These are phyloP conservation scores for Rubia tinctorum DNA, from an alignment of 305 asterid genomes.

Conservation along the genomic window DNA sequence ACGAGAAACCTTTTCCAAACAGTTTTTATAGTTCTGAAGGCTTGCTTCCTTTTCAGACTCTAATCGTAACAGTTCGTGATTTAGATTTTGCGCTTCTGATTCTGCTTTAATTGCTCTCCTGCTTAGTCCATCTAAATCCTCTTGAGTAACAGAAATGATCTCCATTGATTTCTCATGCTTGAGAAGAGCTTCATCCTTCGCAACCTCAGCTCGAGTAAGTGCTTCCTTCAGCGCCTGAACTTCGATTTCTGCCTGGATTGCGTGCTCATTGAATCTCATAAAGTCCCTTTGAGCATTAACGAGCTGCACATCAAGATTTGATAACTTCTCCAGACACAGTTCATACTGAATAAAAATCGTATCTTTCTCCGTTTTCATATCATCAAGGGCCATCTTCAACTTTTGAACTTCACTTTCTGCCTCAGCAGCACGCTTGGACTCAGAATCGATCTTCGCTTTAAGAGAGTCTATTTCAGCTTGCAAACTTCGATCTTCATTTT, in stretches of 20 bases:
- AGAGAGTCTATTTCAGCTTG: conserved; percentile 47
- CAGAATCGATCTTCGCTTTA: conserved; percentile 44
- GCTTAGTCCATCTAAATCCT: conserved; percentile 41
- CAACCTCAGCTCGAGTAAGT: conserved; percentile 54
- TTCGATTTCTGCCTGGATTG: conserved; percentile 63
- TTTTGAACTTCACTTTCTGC: conserved; percentile 57
- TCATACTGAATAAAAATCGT: conserved; percentile 58
- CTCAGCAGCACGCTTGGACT: conserved; percentile 52
- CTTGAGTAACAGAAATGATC: conserved; percentile 58
- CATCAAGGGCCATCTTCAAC: conserved; percentile 49
- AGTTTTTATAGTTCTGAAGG: conserved; percentile 37
- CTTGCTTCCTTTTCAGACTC: conserved; percentile 57
- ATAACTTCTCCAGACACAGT: conserved; percentile 50
- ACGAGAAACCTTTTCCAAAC: conserved; percentile 51
- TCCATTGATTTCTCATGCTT: conserved; percentile 52
- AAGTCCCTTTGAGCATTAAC: conserved; percentile 47
- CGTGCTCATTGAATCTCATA: conserved; percentile 46
- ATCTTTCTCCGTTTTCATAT: conserved; percentile 59
- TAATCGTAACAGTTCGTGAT: conserved; percentile 50
- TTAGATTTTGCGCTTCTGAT: conserved; percentile 45
- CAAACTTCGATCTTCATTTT: conserved; percentile 31
- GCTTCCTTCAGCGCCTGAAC: conserved; percentile 64
- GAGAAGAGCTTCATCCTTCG: conserved; percentile 43
- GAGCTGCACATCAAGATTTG: conserved; percentile 52
- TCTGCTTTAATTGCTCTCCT: conserved; percentile 50